Evolutionary conservation across 2,329 filamentous ascomycete species (phyloP), one percentile per base, ranked within the genome.

Genomic region (Lachnellula hyalina): DNA sequence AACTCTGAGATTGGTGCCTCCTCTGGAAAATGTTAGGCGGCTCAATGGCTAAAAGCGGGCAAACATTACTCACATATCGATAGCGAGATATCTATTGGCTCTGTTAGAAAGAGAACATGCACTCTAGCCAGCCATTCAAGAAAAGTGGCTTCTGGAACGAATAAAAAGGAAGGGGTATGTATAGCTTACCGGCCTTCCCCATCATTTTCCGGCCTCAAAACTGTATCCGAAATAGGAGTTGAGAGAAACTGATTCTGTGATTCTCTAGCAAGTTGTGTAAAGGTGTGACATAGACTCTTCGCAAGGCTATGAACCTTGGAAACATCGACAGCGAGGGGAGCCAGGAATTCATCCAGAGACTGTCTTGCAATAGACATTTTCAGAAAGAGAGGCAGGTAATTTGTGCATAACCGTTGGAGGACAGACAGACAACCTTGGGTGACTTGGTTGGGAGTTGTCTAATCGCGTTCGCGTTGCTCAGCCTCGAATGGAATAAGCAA

Each of bases 1-100:
- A 28, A 86, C 85, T 65, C 85, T 76, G 44, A 89, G 73, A 62
- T 89, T 88, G 7, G 84, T 85, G 7, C 85, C 85, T 58, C 85
- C 85, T 59, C 83, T 84, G 64, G 63, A 60, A 44, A 63, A 75
- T 60, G 66, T 70, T 32, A 71, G 62, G 40, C 52, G 32, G n/a
- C 36, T 42, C n/a, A 34, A 28, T 47, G 11, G 25, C 25, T 7
- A 53, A 28, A 32, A 14, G 32, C 44, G 23, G 8, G 34, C 17
- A 51, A 15, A 8, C 28, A 47, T 61, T 63, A 64, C 79, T 77
- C 71, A 87, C 85, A 83, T 85, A 71, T 83, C 86, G 71, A 84
- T 85, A 55, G 77, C 84, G 60, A 79, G 77, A 70, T 82, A 79
- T 59, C 82, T 85, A 63, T 21, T 51, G 23, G 32, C n/a, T 23